Conservation (phyloP, 1,284 basidiomycete species). For the Entoloma clypeatum region DNA sequence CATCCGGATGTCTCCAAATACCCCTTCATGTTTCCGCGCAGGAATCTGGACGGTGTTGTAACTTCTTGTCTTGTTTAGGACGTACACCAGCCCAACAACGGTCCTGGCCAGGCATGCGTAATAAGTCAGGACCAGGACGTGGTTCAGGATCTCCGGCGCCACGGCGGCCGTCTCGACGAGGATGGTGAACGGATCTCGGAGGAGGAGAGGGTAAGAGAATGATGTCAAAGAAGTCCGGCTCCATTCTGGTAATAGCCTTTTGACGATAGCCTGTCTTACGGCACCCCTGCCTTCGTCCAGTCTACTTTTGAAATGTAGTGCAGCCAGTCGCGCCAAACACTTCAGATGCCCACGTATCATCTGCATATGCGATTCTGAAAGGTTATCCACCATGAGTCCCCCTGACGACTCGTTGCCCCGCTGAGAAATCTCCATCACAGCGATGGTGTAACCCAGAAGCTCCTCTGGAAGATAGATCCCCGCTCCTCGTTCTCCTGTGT, state of each 20-base stretch:
- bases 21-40: constrained; percentile 51
- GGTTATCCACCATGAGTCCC: constrained; percentile 62
- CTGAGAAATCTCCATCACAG: constrained; percentile 77
- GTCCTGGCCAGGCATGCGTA: constrained; percentile 85
- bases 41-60: constrained; percentile 42
- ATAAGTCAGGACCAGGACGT: constrained; percentile 82
- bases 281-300: constrained; percentile 69
- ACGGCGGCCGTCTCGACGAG: constrained; percentile 87
- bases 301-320: constrained; percentile 61
- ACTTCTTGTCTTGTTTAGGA: constrained; percentile 67
- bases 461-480: constrained; percentile 89
- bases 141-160: constrained; percentile 81
- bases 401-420: constrained; percentile 57
- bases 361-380: constrained; percentile 74
- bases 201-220: constrained; percentile 74
- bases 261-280: constrained; percentile 81
- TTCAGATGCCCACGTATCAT: constrained; percentile 76
- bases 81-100: constrained; percentile 77
- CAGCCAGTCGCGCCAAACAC: constrained; percentile 65
- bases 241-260: constrained; percentile 86
- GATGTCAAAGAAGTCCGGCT: constrained; percentile 74
- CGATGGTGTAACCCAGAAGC: constrained; percentile 84
- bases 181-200: constrained; percentile 84
- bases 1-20: constrained; percentile 79
- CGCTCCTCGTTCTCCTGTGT: constrained; percentile 64